Percentiles rank a stretch among this genome's conserved stretches.
These are phyloP conservation scores for Hygrocybe punicea DNA, from an alignment of 768 basidiomycete genomes.

Conservation along the genomic window DNA sequence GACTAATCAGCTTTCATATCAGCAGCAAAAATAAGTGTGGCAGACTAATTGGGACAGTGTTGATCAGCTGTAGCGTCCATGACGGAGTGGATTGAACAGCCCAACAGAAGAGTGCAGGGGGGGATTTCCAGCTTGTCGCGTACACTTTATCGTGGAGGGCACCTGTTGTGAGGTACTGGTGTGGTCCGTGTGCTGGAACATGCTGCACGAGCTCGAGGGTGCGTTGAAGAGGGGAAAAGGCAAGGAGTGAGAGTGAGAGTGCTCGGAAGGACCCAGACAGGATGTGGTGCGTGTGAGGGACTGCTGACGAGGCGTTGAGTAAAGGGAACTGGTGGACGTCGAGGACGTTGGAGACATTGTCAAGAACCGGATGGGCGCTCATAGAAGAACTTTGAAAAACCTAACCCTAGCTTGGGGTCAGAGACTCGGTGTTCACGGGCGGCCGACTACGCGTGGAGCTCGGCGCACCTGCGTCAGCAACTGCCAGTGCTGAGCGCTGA, in stretches of 20 bases:
- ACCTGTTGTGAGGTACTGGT: constrained; percentile 48
- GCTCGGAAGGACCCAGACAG: constrained; percentile 53
- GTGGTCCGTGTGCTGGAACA: constrained; percentile 27
- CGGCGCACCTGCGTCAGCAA: too few species aligned
- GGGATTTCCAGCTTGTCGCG: constrained; percentile 50
- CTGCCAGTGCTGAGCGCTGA: too few species aligned
- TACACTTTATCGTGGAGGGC: constrained; percentile 38
- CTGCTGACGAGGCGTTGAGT: neutral
- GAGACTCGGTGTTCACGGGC: neutral
- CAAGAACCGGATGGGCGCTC: too few species aligned
- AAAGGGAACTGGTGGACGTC: too few species aligned
- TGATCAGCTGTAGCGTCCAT: constrained; percentile 39
- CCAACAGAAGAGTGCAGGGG: constrained; percentile 49
- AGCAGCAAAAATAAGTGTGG: constrained; percentile 3
- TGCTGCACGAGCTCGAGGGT: constrained; percentile 27
- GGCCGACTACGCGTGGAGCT: neutral
- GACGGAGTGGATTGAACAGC: constrained; percentile 21
- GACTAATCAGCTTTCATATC: neutral
- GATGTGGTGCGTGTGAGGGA: constrained; percentile 32
- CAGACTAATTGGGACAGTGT: constrained; percentile 46
- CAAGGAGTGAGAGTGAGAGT: constrained; percentile 33
- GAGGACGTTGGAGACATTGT: too few species aligned
- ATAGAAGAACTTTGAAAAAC: too few species aligned
- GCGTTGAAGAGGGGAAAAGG: constrained; percentile 37
- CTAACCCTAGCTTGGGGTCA: neutral